Percentiles rank a stretch among this genome's conserved stretches.
Conservation (phyloP, 495 filamentous ascomycete species). For the Neurospora hispaniola region DNA sequence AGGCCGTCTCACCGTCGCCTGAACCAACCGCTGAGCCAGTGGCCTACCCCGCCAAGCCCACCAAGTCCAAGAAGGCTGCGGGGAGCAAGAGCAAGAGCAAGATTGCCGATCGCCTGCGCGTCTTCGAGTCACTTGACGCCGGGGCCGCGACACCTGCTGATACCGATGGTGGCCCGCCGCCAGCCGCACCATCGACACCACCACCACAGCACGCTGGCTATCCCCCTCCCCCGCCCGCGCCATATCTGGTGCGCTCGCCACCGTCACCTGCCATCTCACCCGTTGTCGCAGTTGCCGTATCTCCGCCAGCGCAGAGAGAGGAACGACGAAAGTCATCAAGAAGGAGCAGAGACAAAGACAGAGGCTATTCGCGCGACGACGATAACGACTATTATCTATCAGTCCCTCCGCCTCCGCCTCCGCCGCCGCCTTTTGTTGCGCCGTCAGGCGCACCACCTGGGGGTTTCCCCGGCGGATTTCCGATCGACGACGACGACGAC, state of each 20-base stretch:
- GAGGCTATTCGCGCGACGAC: conserved; percentile 1
- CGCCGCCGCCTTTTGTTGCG: neutral
- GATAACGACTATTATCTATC: conserved; percentile 10
- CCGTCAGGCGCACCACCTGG: conserved; percentile 42
- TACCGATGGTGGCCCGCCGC: conserved; percentile 6
- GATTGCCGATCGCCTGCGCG: conserved; percentile 41
- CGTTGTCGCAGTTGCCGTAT: conserved; percentile 2
- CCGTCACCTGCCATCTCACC: neutral
- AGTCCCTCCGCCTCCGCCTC: conserved; percentile 11
- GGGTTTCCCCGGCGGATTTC: conserved; percentile 39
- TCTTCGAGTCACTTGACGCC: conserved; percentile 41
- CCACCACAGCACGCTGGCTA: conserved; percentile 1
- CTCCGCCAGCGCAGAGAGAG: conserved; percentile 7
- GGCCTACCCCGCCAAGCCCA: conserved; percentile 18
- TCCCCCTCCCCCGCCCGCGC: neutral
- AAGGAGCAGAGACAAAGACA: conserved; percentile 15
- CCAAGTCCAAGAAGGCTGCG: conserved; percentile 32
- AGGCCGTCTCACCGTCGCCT: conserved; percentile 25
- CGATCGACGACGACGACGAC: conserved; percentile 18
- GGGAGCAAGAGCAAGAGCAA: conserved; percentile 40
- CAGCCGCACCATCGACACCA: conserved; percentile 13
- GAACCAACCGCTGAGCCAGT: conserved; percentile 8
- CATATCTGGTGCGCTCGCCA: neutral
- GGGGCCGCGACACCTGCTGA: conserved; percentile 13
- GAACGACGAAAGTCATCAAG: conserved; percentile 17